Evolutionary conservation across 208 protist species (phyloP).

Genomic region (Spongospora subterranea): DNA sequence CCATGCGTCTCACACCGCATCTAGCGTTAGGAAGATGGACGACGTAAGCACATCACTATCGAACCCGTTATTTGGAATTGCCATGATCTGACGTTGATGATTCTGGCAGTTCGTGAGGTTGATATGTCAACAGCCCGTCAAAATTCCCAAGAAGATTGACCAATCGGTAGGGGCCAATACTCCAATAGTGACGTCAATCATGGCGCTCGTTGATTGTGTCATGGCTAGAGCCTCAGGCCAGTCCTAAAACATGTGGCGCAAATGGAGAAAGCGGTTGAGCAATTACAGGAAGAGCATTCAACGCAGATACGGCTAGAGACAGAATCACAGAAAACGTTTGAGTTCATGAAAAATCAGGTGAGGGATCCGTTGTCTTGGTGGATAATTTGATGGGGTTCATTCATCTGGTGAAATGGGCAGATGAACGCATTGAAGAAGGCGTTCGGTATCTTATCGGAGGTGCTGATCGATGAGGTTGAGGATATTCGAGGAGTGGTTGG

Average conservation of each 20-base stretch:
- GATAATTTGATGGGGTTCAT: neutral
- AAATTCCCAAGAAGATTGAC: constrained; percentile 41
- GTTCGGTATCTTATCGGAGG: constrained; percentile 44
- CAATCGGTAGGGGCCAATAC: constrained; percentile 45
- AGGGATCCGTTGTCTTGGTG: too few species aligned
- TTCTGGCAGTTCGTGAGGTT: constrained; percentile 28
- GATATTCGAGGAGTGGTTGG: neutral
- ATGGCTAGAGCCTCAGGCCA: neutral
- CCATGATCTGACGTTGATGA: neutral
- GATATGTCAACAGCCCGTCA: constrained; percentile 37
- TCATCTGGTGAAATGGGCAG: constrained; percentile 5
- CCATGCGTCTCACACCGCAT: constrained; percentile 5
- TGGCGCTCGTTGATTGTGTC: neutral
- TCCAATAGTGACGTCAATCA: too few species aligned
- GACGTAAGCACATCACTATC: neutral
- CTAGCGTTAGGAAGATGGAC: constrained; percentile 36
- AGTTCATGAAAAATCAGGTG: constrained; percentile 56
- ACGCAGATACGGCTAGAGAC: constrained; percentile 26
- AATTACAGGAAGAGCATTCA: constrained; percentile 43
- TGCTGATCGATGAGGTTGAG: constrained; percentile 40
- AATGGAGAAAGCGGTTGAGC: constrained; percentile 42
- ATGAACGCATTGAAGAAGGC: constrained; percentile 29
- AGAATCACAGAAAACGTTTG: constrained; percentile 48
- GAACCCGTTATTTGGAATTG: too few species aligned
- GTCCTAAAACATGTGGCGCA: constrained; percentile 40